phyloP scores from a whole-genome alignment of 2,329 filamentous ascomycete species.

The Apiospora rasikravindrae region DNA sequence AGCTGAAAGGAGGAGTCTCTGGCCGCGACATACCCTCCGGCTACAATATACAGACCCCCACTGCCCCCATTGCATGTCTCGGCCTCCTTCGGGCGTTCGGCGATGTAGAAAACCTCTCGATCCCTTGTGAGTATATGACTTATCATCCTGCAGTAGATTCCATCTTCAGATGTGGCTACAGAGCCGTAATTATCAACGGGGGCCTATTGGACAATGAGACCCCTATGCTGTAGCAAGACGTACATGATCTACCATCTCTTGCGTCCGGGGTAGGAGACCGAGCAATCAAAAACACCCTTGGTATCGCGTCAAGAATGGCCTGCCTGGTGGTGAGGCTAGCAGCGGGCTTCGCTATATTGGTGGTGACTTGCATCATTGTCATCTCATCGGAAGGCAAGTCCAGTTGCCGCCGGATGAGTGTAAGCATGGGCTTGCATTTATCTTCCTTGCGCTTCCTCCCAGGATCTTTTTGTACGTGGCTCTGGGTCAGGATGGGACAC shows the following conservation, averaged over 20 bases:
- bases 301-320: background rate
- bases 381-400: background rate
- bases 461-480: background rate
- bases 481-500: background rate
- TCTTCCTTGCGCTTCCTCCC: background rate
- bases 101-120: background rate
- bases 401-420: background rate
- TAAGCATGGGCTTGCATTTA: background rate
- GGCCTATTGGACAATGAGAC: background rate
- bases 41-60: background rate
- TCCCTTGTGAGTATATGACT: background rate
- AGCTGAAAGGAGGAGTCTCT: background rate
- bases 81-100: background rate
- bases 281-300: background rate
- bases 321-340: background rate
- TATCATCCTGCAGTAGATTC: background rate
- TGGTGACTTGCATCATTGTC: background rate
- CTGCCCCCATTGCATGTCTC: background rate
- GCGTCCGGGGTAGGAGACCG: background rate
- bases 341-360: background rate
- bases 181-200: background rate
- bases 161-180: slow-evolving; percentile 1
- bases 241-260: background rate
- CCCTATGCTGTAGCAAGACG: background rate
- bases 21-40: background rate